A percentile compares a stretch with the other conserved stretches of the same genome.
phyloP scores from a whole-genome alignment of 2,329 filamentous ascomycete genomes.

The Acephala macrosclerotiorum region DNA sequence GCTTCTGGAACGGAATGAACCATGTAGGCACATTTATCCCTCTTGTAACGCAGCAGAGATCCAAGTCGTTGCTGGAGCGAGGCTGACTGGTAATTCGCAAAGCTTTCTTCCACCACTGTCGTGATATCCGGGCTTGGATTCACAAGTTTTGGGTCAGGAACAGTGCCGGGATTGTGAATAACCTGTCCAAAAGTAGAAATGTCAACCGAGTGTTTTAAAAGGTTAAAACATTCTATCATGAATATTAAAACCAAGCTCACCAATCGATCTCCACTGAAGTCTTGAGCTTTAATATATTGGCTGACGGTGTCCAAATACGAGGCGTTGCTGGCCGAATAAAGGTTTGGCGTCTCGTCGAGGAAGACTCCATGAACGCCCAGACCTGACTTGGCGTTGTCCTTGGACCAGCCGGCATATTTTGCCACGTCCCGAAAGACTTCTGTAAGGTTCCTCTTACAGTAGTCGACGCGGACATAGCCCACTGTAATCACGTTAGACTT shows the following conservation, averaged over 20 bases:
- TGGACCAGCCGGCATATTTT: constrained; percentile 26
- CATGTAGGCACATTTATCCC: constrained; percentile 1
- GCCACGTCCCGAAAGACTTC: constrained; percentile 23
- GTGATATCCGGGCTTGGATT: constrained; percentile 25
- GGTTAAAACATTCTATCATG: neutral
- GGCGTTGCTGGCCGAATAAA: constrained; percentile 15
- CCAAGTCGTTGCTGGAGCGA: constrained; percentile 16
- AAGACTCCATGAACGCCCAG: constrained; percentile 31
- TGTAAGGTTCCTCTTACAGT: constrained; percentile 19
- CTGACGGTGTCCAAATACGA: constrained; percentile 21
- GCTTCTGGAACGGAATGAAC: neutral
- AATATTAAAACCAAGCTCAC: constrained; percentile 20
- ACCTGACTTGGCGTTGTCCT: constrained; percentile 12
- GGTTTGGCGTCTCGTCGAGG: constrained; percentile 31
- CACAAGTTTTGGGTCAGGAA: constrained; percentile 24
- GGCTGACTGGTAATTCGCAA: constrained; percentile 11
- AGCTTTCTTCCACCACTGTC: constrained; percentile 23
- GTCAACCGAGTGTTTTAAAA: neutral
- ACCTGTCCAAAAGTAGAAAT: constrained; percentile 10
- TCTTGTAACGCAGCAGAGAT: constrained; percentile 1
- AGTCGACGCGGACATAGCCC: constrained; percentile 17
- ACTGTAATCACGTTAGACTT: constrained; percentile 17
- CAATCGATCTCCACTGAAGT: constrained; percentile 18
- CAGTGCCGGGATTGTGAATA: constrained; percentile 31
- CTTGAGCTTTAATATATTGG: constrained; percentile 15